These are phyloP conservation scores for Cyclotella sp. DNA, from an alignment of 108 stramenopile species.

Conservation along the genomic window DNA sequence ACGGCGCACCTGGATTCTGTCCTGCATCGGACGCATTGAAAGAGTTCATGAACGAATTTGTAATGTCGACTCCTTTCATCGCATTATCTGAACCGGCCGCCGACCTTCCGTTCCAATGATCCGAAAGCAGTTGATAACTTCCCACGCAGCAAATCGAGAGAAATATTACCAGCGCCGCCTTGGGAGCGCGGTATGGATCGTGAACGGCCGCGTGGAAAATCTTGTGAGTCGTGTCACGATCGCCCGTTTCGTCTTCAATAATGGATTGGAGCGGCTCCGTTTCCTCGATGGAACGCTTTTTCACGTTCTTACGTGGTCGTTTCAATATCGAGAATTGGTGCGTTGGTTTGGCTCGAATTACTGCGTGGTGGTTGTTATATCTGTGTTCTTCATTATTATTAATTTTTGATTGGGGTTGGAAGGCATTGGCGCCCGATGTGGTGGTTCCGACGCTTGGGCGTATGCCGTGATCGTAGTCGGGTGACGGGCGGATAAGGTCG, in stretches of 20 bases:
- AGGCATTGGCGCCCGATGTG: not conserved
- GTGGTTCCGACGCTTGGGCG: not conserved
- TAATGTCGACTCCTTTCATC: not conserved
- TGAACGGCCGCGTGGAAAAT: not conserved
- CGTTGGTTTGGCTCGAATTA: not conserved
- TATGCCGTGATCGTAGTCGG: not conserved
- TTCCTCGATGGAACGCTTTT: conserved; percentile 17
- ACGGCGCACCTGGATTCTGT: not conserved
- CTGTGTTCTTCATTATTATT: too few relatives aligned
- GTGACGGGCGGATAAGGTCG: not conserved
- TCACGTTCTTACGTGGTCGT: conserved; percentile 34
- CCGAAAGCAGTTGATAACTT: conserved; percentile 34
- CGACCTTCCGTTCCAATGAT: conserved; percentile 26
- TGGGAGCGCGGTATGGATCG: conserved; percentile 37
- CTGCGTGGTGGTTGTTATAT: not conserved
- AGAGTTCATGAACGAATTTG: not conserved
- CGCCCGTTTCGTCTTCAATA: conserved; percentile 27
- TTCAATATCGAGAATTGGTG: conserved; percentile 19
- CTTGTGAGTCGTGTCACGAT: not conserved
- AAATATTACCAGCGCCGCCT: conserved; percentile 30
- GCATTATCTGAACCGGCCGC: not conserved
- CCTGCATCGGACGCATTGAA: conserved; percentile 6
- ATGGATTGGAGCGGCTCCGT: conserved; percentile 10
- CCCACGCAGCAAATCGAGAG: conserved; percentile 30
- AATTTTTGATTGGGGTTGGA: too few relatives aligned